phyloP scores from a whole-genome alignment of 305 asterid species.

The Fraxinus xanthoxyloides region DNA sequence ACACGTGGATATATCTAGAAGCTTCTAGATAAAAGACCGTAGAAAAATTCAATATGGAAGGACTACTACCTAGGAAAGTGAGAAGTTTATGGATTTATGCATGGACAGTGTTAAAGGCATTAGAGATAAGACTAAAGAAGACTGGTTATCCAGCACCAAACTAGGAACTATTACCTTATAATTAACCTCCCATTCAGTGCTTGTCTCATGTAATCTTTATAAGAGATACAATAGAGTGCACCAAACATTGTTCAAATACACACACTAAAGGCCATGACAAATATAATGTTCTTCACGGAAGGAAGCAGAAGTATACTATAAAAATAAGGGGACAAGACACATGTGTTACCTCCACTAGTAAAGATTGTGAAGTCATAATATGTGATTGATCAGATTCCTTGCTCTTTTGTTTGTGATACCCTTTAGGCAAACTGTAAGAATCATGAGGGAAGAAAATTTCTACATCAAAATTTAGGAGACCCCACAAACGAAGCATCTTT shows the following conservation, averaged over 20 bases:
- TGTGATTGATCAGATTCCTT: slow-evolving; percentile 59
- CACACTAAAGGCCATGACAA: neutral
- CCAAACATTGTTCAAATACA: neutral
- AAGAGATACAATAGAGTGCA: slow-evolving; percentile 1
- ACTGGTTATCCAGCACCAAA: neutral
- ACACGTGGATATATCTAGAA: neutral
- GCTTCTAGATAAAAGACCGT: neutral
- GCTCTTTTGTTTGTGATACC: slow-evolving; percentile 65
- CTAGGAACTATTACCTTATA: neutral
- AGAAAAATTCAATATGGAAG: neutral
- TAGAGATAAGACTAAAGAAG: slow-evolving; percentile 1
- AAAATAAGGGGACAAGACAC: slow-evolving; percentile 4
- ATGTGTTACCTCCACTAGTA: slow-evolving; percentile 59
- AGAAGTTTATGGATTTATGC: neutral
- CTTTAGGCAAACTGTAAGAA: slow-evolving; percentile 61
- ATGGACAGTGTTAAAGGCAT: neutral
- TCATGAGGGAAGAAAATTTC: slow-evolving; percentile 70
- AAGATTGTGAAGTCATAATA: slow-evolving; percentile 60
- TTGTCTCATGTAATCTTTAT: slow-evolving; percentile 7
- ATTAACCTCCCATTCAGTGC: neutral
- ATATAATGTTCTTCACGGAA: neutral
- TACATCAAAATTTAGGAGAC: slow-evolving; percentile 60
- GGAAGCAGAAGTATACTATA: slow-evolving; percentile 11
- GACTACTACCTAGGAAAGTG: slow-evolving; percentile 2
- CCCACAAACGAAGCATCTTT: slow-evolving; percentile 72